Evolutionary conservation across 2,329 filamentous ascomycete genomes (phyloP), one percentile per base, ranked within the genome.

Genomic region (Hymenoscyphus infarciens): DNA sequence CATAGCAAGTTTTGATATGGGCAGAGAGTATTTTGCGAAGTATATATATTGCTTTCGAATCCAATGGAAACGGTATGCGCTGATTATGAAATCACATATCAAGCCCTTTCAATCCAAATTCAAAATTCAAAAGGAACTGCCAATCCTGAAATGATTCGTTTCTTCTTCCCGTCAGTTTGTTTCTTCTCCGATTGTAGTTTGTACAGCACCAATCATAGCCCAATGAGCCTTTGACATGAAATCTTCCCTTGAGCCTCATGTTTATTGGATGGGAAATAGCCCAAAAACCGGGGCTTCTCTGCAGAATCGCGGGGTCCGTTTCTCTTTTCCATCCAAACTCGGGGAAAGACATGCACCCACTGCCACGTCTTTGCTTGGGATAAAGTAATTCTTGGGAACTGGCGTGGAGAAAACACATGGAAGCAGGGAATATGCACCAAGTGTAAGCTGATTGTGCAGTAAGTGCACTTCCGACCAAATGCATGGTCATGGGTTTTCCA

Each of bases 361-460:
- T 55, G 53, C 53, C 53, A 55, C 53, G 25, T 55, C 53, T 55
- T 25, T 55, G 53, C 53, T 29, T 55, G 25, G 25, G 25, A 55
- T 55, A 55, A 15, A 55, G 53, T 55, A 31, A 31, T 29, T 55
- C 25, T n/a, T n/a, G 25, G 53, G 10, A 55, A 13, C 13, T 55
- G 27, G 29, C 29, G 16, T 49, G 45, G 22, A 52, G 53, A 55
- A 55, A 29, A 29, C 53, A 33, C 25, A 55, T 55, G 53, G 53
- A 55, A 55, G 53, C 45, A 52, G 45, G 45, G 45, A 52, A 52
- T 52, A 52, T 25, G 45, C 19, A 52, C 45, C 45, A 52, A 52
- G 45, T 52, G 45, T 13, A 25, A 38, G 10, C 45, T 52, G 19
- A 25, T 25, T 22, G n/a, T 25, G 45, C 19, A 52, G 45, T 52